These are phyloP conservation scores for Baorangia bicolor DNA, from an alignment of 768 basidiomycete species.

Conservation along the genomic window DNA sequence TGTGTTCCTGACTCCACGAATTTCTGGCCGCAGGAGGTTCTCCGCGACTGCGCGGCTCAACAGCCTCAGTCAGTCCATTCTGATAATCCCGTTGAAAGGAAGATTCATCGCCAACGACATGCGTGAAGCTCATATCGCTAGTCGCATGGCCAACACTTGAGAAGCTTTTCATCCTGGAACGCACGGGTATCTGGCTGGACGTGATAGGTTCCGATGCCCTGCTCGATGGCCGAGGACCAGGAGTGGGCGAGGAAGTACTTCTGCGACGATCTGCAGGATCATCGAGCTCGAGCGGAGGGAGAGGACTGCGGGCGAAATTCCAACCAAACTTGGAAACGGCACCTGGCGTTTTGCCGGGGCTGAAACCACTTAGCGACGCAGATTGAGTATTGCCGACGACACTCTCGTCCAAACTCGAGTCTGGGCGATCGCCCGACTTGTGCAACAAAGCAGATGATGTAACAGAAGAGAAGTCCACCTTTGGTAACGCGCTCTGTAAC, in stretches of 20 bases:
- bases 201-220: slow-evolving; percentile 21
- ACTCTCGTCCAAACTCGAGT: neutral
- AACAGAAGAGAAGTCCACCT: neutral
- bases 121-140: slow-evolving; percentile 24
- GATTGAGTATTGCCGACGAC: neutral
- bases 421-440: slow-evolving; percentile 2
- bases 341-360: slow-evolving; percentile 19
- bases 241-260: slow-evolving; percentile 25
- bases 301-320: slow-evolving; percentile 38
- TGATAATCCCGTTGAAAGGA: slow-evolving; percentile 27
- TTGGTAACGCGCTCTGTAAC: slow-evolving; percentile 1
- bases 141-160: slow-evolving; percentile 15
- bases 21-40: slow-evolving; percentile 20
- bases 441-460: neutral
- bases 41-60: slow-evolving; percentile 23
- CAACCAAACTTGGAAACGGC: slow-evolving; percentile 37
- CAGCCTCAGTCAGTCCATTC: slow-evolving; percentile 28
- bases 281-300: slow-evolving; percentile 43
- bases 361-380: slow-evolving; percentile 3
- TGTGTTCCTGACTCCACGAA: slow-evolving; percentile 18
- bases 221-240: slow-evolving; percentile 26
- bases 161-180: slow-evolving; percentile 36
- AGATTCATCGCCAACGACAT: slow-evolving; percentile 23
- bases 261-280: slow-evolving; percentile 14
- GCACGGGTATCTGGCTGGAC: slow-evolving; percentile 47